A percentile compares a stretch with the other conserved stretches of the same genome.
Conservation (phyloP, 2,329 filamentous ascomycete genomes). For the Fusarium sp. region DNA sequence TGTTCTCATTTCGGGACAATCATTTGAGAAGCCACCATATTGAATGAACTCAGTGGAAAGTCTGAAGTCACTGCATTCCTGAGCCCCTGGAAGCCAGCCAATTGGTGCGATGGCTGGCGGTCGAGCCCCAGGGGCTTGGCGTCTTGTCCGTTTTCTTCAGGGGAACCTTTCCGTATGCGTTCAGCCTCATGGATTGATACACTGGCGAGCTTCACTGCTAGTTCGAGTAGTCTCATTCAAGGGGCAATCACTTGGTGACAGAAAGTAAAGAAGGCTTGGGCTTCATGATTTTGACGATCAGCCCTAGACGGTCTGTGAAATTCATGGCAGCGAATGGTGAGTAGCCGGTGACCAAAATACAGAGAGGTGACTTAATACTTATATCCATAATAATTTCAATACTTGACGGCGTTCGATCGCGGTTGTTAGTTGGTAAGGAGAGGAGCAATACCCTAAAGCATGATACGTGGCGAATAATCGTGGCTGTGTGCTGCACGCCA, state of each 20-base stretch:
- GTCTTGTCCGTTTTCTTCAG: background rate
- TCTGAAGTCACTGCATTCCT: background rate
- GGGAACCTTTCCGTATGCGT: background rate
- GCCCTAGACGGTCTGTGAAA: background rate
- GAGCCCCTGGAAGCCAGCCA: background rate
- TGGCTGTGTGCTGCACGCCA: background rate
- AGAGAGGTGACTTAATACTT: accelerated
- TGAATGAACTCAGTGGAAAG: background rate
- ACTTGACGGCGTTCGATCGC: background rate
- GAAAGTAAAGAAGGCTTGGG: accelerated
- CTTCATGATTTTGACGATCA: accelerated
- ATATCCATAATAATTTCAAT: accelerated
- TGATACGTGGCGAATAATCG: background rate
- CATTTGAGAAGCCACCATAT: background rate
- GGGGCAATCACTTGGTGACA: accelerated
- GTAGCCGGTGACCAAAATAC: accelerated
- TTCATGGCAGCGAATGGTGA: accelerated
- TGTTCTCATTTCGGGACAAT: background rate
- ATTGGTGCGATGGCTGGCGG: too few species aligned
- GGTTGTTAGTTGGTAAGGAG: too few species aligned
- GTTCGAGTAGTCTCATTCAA: accelerated
- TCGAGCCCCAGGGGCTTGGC: background rate
- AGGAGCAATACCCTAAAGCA: background rate
- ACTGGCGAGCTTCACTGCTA: too few species aligned
- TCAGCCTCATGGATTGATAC: background rate